A percentile compares a stretch with the other conserved stretches of the same genome.
Conservation (phyloP, 2,329 filamentous ascomycete species). For the Fusarium sp. region DNA sequence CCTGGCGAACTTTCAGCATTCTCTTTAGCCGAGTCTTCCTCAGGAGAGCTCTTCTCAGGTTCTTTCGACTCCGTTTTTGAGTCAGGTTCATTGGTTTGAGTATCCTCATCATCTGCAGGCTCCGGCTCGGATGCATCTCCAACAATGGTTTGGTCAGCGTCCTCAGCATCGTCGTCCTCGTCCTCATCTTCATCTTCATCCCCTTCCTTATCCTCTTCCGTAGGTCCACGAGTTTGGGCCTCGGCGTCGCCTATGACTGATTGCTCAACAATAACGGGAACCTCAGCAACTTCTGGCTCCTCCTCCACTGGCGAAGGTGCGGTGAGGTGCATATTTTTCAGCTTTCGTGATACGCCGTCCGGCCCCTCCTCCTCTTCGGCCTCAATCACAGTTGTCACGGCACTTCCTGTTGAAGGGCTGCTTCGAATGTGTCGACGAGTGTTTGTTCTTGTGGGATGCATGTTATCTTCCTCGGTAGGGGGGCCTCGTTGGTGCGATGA, state of each 20-base stretch:
- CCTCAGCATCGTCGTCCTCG: slow-evolving; percentile 24
- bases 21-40: slow-evolving; percentile 7
- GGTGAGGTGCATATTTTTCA: slow-evolving; percentile 61
- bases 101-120: slow-evolving; percentile 13
- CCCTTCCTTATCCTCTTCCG: slow-evolving; percentile 24
- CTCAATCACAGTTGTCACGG: slow-evolving; percentile 84
- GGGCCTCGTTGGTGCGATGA: slow-evolving; percentile 46
- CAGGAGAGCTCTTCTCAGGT: slow-evolving; percentile 35
- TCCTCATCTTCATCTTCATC: slow-evolving; percentile 13
- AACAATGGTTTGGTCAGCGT: slow-evolving; percentile 44
- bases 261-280: slow-evolving; percentile 56
- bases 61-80: slow-evolving; percentile 28
- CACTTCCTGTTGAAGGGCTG: slow-evolving; percentile 81
- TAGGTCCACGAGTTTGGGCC: neutral
- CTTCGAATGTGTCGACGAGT: slow-evolving; percentile 84
- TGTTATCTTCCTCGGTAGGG: slow-evolving; percentile 59
- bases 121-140: slow-evolving; percentile 38
- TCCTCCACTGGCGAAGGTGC: slow-evolving; percentile 69
- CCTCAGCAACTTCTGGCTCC: slow-evolving; percentile 54
- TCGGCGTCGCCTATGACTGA: slow-evolving; percentile 42
- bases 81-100: slow-evolving; percentile 4
- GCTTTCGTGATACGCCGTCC: slow-evolving; percentile 57
- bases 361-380: slow-evolving; percentile 77
- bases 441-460: slow-evolving; percentile 71
- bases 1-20: slow-evolving; percentile 2